phyloP scores from a whole-genome alignment of 805 yeast genomes.

The Kazachstania africana region DNA sequence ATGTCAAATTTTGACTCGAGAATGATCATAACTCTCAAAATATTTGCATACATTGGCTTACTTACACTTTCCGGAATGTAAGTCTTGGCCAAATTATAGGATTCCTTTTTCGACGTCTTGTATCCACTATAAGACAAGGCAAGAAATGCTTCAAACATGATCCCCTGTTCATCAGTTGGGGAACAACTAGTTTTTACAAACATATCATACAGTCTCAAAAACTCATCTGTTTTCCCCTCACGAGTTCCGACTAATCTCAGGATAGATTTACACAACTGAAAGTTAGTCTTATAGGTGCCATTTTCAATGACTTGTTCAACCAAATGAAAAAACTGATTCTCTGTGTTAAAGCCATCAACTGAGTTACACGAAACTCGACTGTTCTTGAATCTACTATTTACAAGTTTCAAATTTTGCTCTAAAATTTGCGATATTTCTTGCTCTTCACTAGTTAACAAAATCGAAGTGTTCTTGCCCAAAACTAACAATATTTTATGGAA shows the following conservation, averaged over 20 bases:
- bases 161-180: constrained; percentile 30
- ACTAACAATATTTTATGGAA: too few species aligned
- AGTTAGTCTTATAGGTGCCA: constrained; percentile 25
- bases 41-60: constrained; percentile 22
- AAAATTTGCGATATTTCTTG: too few species aligned
- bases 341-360: too few species aligned
- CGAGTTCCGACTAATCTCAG: constrained; percentile 13
- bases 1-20: constrained; percentile 30
- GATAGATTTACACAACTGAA: constrained; percentile 11
- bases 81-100: constrained; percentile 30
- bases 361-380: too few species aligned
- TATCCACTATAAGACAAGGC: constrained; percentile 32
- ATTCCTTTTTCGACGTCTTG: constrained; percentile 19
- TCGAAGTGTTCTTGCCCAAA: too few species aligned
- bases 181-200: constrained; percentile 30
- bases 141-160: constrained; percentile 30
- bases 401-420: too few species aligned
- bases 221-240: constrained; percentile 14
- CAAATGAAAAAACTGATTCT: too few species aligned
- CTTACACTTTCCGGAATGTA: constrained; percentile 20
- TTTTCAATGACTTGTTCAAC: constrained; percentile 3
- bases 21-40: constrained; percentile 32
- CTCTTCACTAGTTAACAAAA: too few species aligned
- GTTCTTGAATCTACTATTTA: too few species aligned
- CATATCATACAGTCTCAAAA: constrained; percentile 30